phyloP scores from a whole-genome alignment of 2,329 filamentous ascomycete species.

The Colletotrichum spinosum region DNA sequence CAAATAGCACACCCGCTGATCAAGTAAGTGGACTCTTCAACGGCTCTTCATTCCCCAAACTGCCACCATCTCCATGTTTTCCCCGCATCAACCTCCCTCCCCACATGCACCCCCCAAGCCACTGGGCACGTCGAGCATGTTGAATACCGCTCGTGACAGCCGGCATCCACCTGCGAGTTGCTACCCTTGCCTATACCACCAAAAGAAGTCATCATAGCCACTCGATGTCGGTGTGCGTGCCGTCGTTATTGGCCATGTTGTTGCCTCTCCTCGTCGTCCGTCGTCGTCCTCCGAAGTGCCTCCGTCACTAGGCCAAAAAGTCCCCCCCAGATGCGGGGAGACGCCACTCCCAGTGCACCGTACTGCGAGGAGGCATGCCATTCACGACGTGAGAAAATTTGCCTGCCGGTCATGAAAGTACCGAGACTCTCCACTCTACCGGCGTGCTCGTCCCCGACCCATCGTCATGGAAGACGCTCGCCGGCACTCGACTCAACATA shows the following conservation, averaged over 20 bases:
- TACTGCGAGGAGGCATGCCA: conserved; percentile 2
- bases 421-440: too few relatives aligned
- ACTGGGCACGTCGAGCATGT: conserved; percentile 1
- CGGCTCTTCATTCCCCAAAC: conserved; percentile 11
- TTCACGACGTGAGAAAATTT: conserved; percentile 2
- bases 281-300: conserved; percentile 19
- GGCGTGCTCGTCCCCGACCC: not conserved
- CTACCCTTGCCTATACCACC: conserved; percentile 18
- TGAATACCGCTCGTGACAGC: conserved; percentile 21
- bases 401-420: not conserved
- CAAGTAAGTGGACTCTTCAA: conserved; percentile 10
- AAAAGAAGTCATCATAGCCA: conserved; percentile 31
- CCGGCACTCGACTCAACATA: conserved; percentile 21
- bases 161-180: conserved; percentile 22
- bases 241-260: conserved; percentile 6
- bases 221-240: conserved; percentile 5
- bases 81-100: conserved; percentile 17
- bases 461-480: conserved; percentile 16
- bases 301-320: conserved; percentile 6
- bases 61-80: not conserved
- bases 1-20: too few relatives aligned
- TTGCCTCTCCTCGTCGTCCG: not conserved
- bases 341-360: not conserved
- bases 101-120: not conserved
- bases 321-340: conserved; percentile 3